These are phyloP conservation scores for Vitis cinerea DNA, from an alignment of 164 flowering plant species.

Conservation along the genomic window DNA sequence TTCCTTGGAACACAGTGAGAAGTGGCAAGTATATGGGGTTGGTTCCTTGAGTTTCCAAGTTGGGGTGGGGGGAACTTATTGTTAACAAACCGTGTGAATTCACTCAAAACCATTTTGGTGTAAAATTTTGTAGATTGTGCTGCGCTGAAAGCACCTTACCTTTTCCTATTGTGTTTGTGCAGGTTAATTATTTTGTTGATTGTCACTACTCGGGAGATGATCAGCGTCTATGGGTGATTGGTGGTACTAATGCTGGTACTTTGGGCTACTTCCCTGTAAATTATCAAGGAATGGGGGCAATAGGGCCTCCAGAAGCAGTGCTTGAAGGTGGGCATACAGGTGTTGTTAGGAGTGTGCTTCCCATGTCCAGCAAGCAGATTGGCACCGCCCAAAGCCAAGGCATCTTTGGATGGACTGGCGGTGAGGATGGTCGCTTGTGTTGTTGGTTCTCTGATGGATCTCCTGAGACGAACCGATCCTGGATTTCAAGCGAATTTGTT, in stretches of 20 bases:
- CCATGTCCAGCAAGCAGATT: conserved; percentile 35
- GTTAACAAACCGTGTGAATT: no score
- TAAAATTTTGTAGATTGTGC: no score
- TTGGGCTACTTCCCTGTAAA: conserved; percentile 86
- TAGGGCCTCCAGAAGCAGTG: conserved; percentile 73
- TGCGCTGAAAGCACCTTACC: no score
- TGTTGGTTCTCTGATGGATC: conserved; percentile 80
- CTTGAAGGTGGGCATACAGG: conserved; percentile 82
- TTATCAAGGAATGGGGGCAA: conserved; percentile 35
- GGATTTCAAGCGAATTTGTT: conserved; percentile 73
- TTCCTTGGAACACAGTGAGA: no score
- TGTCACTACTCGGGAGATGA: conserved; percentile 67
- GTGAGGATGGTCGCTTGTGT: conserved; percentile 97
- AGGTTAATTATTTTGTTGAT: conserved; percentile 96
- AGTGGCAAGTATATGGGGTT: no score
- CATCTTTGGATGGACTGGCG: conserved; percentile 94
- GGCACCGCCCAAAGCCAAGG: conserved; percentile 29
- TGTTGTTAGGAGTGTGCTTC: conserved; percentile 69
- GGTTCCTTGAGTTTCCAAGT: no score
- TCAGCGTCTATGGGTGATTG: conserved; percentile 72
- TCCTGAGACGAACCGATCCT: conserved; percentile 48
- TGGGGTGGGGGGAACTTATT: no score
- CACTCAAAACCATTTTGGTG: no score
- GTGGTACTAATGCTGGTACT: conserved; percentile 80
- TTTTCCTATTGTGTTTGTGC: conserved; percentile 4